Percentiles rank a stretch among this genome's conserved stretches.
phyloP scores from a whole-genome alignment of 139 green algal species.

The Volvox reticuliferus region DNA sequence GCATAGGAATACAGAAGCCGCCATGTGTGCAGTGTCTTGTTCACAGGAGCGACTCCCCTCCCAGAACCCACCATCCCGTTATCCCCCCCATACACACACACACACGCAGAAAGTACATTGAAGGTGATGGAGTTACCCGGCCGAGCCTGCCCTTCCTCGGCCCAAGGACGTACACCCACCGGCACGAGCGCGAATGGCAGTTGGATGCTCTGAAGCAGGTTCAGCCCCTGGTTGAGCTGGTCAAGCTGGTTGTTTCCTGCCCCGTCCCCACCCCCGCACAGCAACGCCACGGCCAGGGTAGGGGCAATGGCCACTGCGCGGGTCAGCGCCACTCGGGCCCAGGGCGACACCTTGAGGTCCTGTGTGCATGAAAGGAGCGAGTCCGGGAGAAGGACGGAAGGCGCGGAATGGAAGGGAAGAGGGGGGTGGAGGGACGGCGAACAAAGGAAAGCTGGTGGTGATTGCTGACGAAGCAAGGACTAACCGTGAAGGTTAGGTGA shows the following conservation, averaged over 20 bases:
- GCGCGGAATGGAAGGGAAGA: not conserved
- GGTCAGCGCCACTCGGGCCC: constrained; percentile 66
- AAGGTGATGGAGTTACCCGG: too few relatives aligned
- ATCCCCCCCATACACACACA: too few relatives aligned
- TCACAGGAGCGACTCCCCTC: too few relatives aligned
- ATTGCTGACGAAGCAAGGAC: too few relatives aligned
- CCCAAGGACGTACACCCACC: constrained; percentile 19
- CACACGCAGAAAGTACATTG: too few relatives aligned
- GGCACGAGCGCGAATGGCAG: constrained; percentile 79
- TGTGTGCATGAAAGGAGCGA: not conserved
- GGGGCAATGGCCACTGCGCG: constrained; percentile 73
- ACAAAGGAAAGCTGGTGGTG: too few relatives aligned
- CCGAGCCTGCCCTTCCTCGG: too few relatives aligned
- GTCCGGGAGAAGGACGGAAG: too few relatives aligned
- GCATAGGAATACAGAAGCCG: too few relatives aligned
- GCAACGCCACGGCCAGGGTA: constrained; percentile 65
- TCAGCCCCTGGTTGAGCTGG: constrained; percentile 69
- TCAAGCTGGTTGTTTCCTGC: constrained; percentile 55
- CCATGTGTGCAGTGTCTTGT: too few relatives aligned
- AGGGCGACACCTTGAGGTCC: constrained; percentile 58
- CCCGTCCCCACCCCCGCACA: constrained; percentile 12
- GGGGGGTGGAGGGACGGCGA: not conserved
- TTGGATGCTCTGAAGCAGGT: constrained; percentile 72
- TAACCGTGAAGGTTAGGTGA: not conserved
- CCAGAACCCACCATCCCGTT: too few relatives aligned